Conservation (phyloP, 2,329 filamentous ascomycete species). For the Dothistroma septosporum region DNA sequence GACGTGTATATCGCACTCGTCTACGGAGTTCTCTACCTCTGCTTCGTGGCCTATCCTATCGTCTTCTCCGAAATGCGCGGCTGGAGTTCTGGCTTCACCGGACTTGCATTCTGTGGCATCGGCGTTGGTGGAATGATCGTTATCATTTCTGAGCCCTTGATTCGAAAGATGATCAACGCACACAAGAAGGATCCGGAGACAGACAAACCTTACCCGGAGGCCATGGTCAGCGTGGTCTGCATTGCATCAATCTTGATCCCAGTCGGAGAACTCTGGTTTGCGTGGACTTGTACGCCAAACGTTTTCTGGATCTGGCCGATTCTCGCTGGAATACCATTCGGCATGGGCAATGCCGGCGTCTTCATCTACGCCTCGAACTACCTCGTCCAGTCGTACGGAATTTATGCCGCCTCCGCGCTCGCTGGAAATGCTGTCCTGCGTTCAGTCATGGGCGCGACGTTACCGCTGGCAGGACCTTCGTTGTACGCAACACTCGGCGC, state of each 20-base stretch:
- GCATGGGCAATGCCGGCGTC: constrained; percentile 68
- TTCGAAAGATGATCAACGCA: constrained; percentile 71
- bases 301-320: constrained; percentile 81
- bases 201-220: constrained; percentile 69
- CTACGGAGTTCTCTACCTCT: constrained; percentile 83
- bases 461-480: constrained; percentile 69
- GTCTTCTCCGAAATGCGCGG: constrained; percentile 72
- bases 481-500: constrained; percentile 68
- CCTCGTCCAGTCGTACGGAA: constrained; percentile 70
- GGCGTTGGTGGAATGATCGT: constrained; percentile 54
- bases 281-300: constrained; percentile 78
- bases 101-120: constrained; percentile 73
- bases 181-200: constrained; percentile 72
- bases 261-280: constrained; percentile 77
- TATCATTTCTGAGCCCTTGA: constrained; percentile 59
- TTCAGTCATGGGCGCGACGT: constrained; percentile 67
- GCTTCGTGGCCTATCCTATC: constrained; percentile 85
- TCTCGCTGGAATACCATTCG: constrained; percentile 73
- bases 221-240: constrained; percentile 74
- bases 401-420: constrained; percentile 76
- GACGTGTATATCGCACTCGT: constrained; percentile 68
- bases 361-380: constrained; percentile 85
- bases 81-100: constrained; percentile 69
- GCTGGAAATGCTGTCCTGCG: constrained; percentile 75
- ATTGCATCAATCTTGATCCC: constrained; percentile 71